These are phyloP conservation scores for Aspergillus floridensis DNA, from an alignment of 2,329 filamentous ascomycete species.

Conservation along the genomic window DNA sequence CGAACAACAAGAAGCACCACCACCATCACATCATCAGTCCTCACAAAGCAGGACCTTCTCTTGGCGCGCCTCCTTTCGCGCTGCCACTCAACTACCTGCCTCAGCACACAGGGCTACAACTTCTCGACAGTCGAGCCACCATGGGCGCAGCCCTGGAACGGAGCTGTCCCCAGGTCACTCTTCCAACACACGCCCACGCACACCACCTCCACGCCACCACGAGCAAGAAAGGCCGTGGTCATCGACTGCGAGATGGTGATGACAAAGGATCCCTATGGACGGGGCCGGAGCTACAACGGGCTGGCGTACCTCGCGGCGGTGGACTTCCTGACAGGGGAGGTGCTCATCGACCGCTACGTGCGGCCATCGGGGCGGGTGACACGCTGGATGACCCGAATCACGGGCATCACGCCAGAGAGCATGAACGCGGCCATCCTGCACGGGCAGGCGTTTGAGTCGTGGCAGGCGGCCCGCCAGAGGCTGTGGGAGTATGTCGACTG, in stretches of 20 bases:
- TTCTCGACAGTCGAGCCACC: background rate
- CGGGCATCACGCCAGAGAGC: conserved; percentile 36
- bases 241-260: conserved; percentile 48
- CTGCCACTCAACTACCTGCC: background rate
- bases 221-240: conserved; percentile 32
- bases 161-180: background rate
- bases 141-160: background rate
- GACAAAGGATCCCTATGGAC: background rate
- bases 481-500: conserved; percentile 45
- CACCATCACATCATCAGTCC: background rate
- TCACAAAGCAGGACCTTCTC: background rate
- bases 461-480: conserved; percentile 43
- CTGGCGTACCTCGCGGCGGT: conserved; percentile 42
- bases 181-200: background rate
- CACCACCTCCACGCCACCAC: background rate
- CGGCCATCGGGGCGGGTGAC: conserved; percentile 33
- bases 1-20: background rate
- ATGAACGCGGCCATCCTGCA: conserved; percentile 32
- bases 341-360: conserved; percentile 47
- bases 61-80: background rate
- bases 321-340: conserved; percentile 49
- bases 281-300: conserved; percentile 23
- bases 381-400: conserved; percentile 41
- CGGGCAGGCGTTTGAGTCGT: conserved; percentile 39
- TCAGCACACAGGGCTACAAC: background rate